Base-by-base conservation (phyloP, 2,329 filamentous ascomycete genomes). In the Colletotrichum sp. region DNA sequence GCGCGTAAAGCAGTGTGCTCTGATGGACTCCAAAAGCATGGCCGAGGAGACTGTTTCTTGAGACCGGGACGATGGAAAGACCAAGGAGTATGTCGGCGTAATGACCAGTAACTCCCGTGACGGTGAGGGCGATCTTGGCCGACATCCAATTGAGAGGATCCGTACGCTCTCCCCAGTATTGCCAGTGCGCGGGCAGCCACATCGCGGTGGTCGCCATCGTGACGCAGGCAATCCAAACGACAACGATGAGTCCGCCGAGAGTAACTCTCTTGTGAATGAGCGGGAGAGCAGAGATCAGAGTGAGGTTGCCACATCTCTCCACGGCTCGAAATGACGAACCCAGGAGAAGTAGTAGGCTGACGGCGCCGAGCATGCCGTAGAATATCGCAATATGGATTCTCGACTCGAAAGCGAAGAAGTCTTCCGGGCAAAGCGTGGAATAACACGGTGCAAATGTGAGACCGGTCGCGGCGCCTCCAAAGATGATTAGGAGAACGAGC, bases 401-500 rank as follows among this genome's bases (percentile, higher is more conserved):
- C 4, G 75, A 77, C 16, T 77, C 70, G 30, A 73, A 74, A 6
- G 70, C 48, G 12, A 78, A 55, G 18, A 68, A 77, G 2, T 69
- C 65, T 24, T 78, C 77, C 5, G 75, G 69, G 55, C 77, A 78
- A 18, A 78, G 63, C 1, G 75, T 73, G 2, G 75, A 28, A 43
- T 78, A 78, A 21, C 77, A 78, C 3, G 73, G 77, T 0, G 56
- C 56, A 26, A 73, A 78, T 18, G 77, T 78, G 10, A 78, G 75
- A 9, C 26, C 66, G 10, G 56, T 69, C 2, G 32, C 24, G 4
- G 30, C 32, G 14, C 55, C 55, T 21, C 43, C 43, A 21, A 48
- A 48, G 0, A 48, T 21, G 43, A 48, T 13, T 0, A 48, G n/a
- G 0, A 48, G 43, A 48, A 48, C 43, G 10, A 48, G 43, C 43